These are phyloP conservation scores for Smallanthus sonchifolius DNA, from an alignment of 129 eudicot species.

Conservation along the genomic window DNA sequence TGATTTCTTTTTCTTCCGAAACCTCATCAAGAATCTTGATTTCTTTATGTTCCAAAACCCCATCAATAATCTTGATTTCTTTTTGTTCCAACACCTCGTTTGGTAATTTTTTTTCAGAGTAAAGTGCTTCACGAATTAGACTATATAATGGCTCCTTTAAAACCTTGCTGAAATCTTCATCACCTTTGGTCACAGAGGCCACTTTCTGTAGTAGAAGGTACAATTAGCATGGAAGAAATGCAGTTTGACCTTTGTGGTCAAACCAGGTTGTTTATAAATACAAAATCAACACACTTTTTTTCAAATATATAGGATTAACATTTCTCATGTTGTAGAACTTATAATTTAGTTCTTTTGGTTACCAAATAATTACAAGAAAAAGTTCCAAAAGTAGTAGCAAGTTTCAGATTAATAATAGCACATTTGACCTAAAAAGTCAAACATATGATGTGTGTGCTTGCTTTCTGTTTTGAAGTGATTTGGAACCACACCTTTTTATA, in stretches of 20 bases:
- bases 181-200: conserved; percentile 64
- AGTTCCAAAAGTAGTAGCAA: not conserved
- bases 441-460: conserved; percentile 3
- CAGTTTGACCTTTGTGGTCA: conserved; percentile 18
- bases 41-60: conserved; percentile 25
- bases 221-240: conserved; percentile 11
- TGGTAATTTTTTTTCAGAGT: conserved; percentile 21
- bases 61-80: conserved; percentile 15
- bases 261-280: not conserved
- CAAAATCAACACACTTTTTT: not conserved
- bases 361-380: not conserved
- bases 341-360: not conserved
- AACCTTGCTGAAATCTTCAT: conserved; percentile 53
- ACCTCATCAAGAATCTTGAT: conserved; percentile 6
- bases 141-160: conserved; percentile 59
- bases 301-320: not conserved
- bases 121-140: conserved; percentile 63
- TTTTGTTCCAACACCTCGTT: conserved; percentile 23
- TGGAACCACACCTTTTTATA: conserved; percentile 73
- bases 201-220: conserved; percentile 53
- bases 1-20: conserved; percentile 24
- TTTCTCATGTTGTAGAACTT: not conserved
- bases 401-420: not conserved
- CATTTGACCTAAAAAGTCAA: conserved; percentile 21
- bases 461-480: conserved; percentile 13